A percentile compares a stretch with the other conserved stretches of the same genome.
Conservation (phyloP, 2,329 filamentous ascomycete genomes). For the Aspergillus sojae region DNA sequence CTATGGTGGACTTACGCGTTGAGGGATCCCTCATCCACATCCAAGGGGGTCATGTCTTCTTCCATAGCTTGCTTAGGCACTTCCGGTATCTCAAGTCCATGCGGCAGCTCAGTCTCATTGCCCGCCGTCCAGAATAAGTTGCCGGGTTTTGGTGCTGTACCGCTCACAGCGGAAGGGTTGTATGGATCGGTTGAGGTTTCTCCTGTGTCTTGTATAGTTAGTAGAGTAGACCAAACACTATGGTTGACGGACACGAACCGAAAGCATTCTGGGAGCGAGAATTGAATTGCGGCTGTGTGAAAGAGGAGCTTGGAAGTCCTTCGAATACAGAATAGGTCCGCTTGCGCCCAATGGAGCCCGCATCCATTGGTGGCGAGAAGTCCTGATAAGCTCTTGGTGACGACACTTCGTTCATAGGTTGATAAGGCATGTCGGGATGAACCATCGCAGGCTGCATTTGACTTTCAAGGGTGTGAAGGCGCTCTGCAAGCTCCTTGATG, state of each 20-base stretch:
- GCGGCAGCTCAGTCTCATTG: slow-evolving; percentile 35
- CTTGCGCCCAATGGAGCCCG: slow-evolving; percentile 46
- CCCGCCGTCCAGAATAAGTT: slow-evolving; percentile 44
- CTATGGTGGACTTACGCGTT: slow-evolving; percentile 37
- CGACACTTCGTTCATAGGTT: slow-evolving; percentile 45
- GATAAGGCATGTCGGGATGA: slow-evolving; percentile 46
- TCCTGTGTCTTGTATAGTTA: slow-evolving; percentile 23
- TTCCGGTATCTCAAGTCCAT: slow-evolving; percentile 35
- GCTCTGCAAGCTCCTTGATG: slow-evolving; percentile 87
- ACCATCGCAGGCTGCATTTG: slow-evolving; percentile 59
- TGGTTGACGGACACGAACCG: slow-evolving; percentile 25
- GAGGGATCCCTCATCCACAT: slow-evolving; percentile 43
- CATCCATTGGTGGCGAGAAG: slow-evolving; percentile 55
- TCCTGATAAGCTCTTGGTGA: slow-evolving; percentile 52
- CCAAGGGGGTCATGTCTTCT: slow-evolving; percentile 39
- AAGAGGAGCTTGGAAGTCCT: slow-evolving; percentile 46
- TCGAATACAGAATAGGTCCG: slow-evolving; percentile 54
- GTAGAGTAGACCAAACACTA: slow-evolving; percentile 1
- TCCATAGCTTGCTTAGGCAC: slow-evolving; percentile 35
- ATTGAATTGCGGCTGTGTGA: slow-evolving; percentile 43
- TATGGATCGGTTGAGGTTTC: slow-evolving; percentile 35
- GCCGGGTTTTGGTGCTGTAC: slow-evolving; percentile 36
- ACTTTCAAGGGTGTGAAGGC: slow-evolving; percentile 79
- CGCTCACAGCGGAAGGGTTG: slow-evolving; percentile 41
- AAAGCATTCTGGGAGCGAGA: slow-evolving; percentile 39